Evolutionary conservation across 805 yeast species (phyloP).

Genomic region (Ogataea kodamae): DNA sequence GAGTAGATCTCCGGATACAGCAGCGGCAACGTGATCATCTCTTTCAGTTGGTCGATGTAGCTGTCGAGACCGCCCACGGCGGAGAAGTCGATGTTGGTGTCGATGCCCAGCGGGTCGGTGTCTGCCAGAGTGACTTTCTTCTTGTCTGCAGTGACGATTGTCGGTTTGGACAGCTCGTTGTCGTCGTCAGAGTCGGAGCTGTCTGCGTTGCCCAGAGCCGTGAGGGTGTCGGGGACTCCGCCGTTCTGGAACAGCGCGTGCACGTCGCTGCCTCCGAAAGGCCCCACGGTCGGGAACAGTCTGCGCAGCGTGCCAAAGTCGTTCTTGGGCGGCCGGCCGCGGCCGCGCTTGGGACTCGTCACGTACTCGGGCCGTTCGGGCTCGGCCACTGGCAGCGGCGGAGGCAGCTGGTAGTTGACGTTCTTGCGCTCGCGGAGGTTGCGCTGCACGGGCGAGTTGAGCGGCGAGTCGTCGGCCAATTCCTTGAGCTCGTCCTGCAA

Average conservation of each 20-base stretch:
- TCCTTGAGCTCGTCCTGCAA: slow-evolving; percentile 66
- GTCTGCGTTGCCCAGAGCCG: slow-evolving; percentile 37
- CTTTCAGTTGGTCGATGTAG: slow-evolving; percentile 88
- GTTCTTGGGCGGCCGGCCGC: not conserved
- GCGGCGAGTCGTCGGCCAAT: slow-evolving; percentile 54
- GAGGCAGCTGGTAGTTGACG: slow-evolving; percentile 79
- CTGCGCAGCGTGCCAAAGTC: slow-evolving; percentile 46
- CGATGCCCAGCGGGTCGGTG: slow-evolving; percentile 88
- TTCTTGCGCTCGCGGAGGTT: slow-evolving; percentile 64
- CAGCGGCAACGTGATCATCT: slow-evolving; percentile 93
- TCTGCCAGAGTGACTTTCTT: slow-evolving; percentile 71
- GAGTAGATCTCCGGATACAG: slow-evolving; percentile 92
- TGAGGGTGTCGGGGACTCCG: slow-evolving; percentile 45
- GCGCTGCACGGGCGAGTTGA: slow-evolving; percentile 45
- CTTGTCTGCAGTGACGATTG: slow-evolving; percentile 29
- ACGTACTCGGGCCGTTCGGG: slow-evolving; percentile 12
- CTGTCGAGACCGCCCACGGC: slow-evolving; percentile 90
- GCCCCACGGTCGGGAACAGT: slow-evolving; percentile 91
- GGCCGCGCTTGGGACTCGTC: slow-evolving; percentile 6
- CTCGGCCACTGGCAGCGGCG: slow-evolving; percentile 55
- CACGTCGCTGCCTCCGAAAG: slow-evolving; percentile 96
- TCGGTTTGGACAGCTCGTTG: slow-evolving; percentile 37
- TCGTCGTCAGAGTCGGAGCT: slow-evolving; percentile 48
- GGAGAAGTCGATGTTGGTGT: slow-evolving; percentile 55
- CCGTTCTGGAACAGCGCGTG: slow-evolving; percentile 70